A percentile compares a stretch with the other conserved stretches of the same genome.
phyloP scores from a whole-genome alignment of 108 stramenopile species.

The Nannochloropsis granulata region DNA sequence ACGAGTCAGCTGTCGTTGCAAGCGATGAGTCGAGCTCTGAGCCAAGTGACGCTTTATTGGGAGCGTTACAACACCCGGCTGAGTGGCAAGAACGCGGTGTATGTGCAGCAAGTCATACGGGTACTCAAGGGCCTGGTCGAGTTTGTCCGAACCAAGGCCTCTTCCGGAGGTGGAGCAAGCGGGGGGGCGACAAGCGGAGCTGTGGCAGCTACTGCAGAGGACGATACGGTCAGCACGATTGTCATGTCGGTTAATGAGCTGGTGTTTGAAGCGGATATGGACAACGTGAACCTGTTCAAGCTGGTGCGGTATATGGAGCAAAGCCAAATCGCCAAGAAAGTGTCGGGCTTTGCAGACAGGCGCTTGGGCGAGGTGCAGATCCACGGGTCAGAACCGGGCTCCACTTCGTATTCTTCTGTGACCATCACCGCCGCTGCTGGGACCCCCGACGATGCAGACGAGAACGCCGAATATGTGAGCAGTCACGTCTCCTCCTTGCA shows the following conservation, averaged over 20 bases:
- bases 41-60: neutral
- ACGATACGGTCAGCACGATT: neutral
- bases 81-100: constrained; percentile 50
- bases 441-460: neutral
- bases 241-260: constrained; percentile 58
- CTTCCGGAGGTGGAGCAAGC: neutral
- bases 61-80: constrained; percentile 26
- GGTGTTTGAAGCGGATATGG: constrained; percentile 54
- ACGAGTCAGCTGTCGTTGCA: constrained; percentile 7
- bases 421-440: neutral
- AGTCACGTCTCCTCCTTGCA: constrained; percentile 22
- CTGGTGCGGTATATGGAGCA: constrained; percentile 62
- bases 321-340: constrained; percentile 66
- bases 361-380: neutral
- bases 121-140: constrained; percentile 49
- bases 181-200: constrained; percentile 5
- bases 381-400: too few species aligned
- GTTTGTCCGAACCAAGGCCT: constrained; percentile 22
- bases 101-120: constrained; percentile 59
- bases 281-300: constrained; percentile 81
- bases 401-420: neutral
- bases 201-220: constrained; percentile 19
- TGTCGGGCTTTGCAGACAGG: constrained; percentile 55
- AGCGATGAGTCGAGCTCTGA: neutral
- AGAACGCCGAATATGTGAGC: constrained; percentile 9